Evolutionary conservation across 352 stramenopile genomes (phyloP).

Genomic region (Phytophthora colocasiae): DNA sequence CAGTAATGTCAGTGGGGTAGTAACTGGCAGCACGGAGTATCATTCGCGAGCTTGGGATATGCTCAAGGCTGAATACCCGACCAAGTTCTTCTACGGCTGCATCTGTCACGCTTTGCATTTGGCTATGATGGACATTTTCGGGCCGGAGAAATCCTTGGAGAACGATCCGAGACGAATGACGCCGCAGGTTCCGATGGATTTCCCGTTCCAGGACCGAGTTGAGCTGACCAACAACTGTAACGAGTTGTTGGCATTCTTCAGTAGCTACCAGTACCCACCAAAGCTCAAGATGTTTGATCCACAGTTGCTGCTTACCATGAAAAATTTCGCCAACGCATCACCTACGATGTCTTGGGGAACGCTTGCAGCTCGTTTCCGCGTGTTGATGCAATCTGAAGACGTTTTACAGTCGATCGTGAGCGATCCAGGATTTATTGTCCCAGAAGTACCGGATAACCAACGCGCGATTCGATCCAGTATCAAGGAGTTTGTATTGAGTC

Average conservation of each 20-base stretch:
- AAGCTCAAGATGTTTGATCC: slow-evolving; percentile 83
- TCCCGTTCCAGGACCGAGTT: slow-evolving; percentile 82
- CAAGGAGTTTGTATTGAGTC: slow-evolving; percentile 74
- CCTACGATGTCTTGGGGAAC: slow-evolving; percentile 74
- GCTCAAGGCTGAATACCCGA: slow-evolving; percentile 84
- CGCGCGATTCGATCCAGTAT: slow-evolving; percentile 67
- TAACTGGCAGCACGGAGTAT: slow-evolving; percentile 79
- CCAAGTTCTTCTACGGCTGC: slow-evolving; percentile 90
- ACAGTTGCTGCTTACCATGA: slow-evolving; percentile 79
- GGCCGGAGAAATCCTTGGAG: slow-evolving; percentile 69
- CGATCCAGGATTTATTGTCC: slow-evolving; percentile 63
- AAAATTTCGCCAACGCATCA: slow-evolving; percentile 70
- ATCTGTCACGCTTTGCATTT: slow-evolving; percentile 84
- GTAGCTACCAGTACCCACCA: slow-evolving; percentile 76
- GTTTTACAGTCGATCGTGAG: slow-evolving; percentile 79
- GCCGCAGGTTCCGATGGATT: slow-evolving; percentile 74
- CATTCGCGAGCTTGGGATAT: slow-evolving; percentile 83
- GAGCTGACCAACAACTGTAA: slow-evolving; percentile 81
- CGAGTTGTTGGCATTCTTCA: slow-evolving; percentile 81
- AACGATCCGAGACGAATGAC: slow-evolving; percentile 73
- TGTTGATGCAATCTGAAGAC: slow-evolving; percentile 73
- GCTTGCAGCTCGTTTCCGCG: slow-evolving; percentile 69
- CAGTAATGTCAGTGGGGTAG: slow-evolving; percentile 71
- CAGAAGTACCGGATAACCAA: slow-evolving; percentile 55
- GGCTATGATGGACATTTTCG: slow-evolving; percentile 87